phyloP scores from a whole-genome alignment of 441 rosid genomes.

The Corymbia citriodora region DNA sequence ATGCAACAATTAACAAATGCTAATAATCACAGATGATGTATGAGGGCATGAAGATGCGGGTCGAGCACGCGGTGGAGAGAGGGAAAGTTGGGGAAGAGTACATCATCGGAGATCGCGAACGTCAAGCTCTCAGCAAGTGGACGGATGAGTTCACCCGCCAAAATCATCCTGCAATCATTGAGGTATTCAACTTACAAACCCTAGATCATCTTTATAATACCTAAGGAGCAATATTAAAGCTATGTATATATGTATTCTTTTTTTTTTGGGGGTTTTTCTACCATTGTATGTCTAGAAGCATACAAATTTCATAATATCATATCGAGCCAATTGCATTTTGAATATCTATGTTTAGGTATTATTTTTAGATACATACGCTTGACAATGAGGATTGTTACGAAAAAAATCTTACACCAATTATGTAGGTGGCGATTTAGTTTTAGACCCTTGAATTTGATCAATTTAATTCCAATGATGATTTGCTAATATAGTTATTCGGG shows the following conservation, averaged over 20 bases:
- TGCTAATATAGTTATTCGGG: too few species aligned
- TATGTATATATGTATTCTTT: background rate
- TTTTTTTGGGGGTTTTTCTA: background rate
- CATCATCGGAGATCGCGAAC: constrained; percentile 12
- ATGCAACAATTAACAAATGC: background rate
- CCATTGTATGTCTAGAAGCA: background rate
- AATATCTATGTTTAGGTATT: background rate
- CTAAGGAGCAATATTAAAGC: background rate
- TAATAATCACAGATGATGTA: constrained; percentile 31
- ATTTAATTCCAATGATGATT: too few species aligned
- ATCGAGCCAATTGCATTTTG: background rate
- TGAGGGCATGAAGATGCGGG: constrained; percentile 48
- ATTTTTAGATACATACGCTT: background rate
- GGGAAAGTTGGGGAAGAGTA: constrained; percentile 35
- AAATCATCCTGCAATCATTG: constrained; percentile 58
- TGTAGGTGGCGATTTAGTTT: too few species aligned
- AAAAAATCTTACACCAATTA: too few species aligned
- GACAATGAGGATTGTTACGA: too few species aligned
- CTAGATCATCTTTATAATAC: background rate
- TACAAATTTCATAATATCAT: background rate
- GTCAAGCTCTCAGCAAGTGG: constrained; percentile 34
- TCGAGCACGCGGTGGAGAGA: constrained; percentile 37
- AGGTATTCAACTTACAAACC: constrained; percentile 22
- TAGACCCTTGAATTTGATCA: too few species aligned
- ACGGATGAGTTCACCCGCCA: constrained; percentile 35